Percentiles rank a stretch among this genome's conserved stretches.
phyloP scores from a whole-genome alignment of 2,329 filamentous ascomycete species.

The Incumbomyces lentus region DNA sequence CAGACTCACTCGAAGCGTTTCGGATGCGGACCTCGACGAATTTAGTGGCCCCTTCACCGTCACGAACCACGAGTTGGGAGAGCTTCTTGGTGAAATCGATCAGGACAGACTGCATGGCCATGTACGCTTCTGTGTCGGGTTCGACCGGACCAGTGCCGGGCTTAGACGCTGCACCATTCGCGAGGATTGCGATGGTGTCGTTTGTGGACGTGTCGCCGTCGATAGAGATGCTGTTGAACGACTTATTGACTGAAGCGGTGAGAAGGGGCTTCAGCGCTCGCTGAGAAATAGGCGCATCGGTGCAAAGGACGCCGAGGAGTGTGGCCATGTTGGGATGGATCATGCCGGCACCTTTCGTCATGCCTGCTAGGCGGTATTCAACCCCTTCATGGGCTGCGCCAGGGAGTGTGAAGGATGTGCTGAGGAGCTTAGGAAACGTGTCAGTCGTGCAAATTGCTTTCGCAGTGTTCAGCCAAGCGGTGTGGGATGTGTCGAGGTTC shows the following conservation, averaged over 20 bases:
- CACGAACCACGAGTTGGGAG: constrained; percentile 84
- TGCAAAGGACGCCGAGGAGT: constrained; percentile 80
- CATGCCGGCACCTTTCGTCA: constrained; percentile 98
- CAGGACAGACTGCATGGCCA: constrained; percentile 60
- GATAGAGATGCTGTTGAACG: constrained; percentile 94
- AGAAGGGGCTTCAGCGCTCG: constrained; percentile 59
- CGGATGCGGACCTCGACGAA: constrained; percentile 87
- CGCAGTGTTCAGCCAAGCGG: constrained; percentile 77
- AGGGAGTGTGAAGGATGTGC: constrained; percentile 71
- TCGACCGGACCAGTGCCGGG: constrained; percentile 41
- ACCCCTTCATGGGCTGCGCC: constrained; percentile 53
- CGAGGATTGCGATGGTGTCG: constrained; percentile 88
- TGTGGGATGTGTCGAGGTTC: constrained; percentile 62
- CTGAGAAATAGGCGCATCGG: constrained; percentile 71
- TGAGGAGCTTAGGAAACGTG: constrained; percentile 93
- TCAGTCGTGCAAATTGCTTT: constrained; percentile 96
- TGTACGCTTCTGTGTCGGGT: constrained; percentile 44
- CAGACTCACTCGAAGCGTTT: constrained; percentile 58
- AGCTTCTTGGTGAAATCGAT: constrained; percentile 72
- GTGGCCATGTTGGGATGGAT: constrained; percentile 99
- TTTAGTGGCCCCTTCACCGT: constrained; percentile 95
- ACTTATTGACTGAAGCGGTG: constrained; percentile 63
- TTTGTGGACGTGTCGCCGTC: constrained; percentile 97
- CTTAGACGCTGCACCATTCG: constrained; percentile 83
- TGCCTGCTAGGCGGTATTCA: constrained; percentile 72